Base-by-base conservation (phyloP, 108 stramenopile genomes). In the Schizochytrium sp. region DNA sequence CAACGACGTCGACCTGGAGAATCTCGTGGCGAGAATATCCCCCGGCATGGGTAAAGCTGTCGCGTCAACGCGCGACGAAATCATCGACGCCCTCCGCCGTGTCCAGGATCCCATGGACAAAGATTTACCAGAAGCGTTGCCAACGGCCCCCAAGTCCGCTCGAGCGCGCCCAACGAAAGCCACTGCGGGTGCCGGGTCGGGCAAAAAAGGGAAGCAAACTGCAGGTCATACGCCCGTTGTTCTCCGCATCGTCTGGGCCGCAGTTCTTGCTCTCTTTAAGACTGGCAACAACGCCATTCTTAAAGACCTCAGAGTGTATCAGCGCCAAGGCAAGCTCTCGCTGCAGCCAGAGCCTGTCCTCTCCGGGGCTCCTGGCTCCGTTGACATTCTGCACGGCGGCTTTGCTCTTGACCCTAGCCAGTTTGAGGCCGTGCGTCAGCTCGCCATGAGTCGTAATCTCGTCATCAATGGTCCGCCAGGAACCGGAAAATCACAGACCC, bases 391-490 rank as follows among this genome's bases (percentile, higher is more conserved):
- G 5, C 51, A 83, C 51, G 45, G 48, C 45, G 76, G 76, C 76
- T 83, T 83, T n/a, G 48, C 76, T 19, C 76, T 83, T 14, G 76
- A 83, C 76, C 76, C 76, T 14, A 83, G 76, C 76, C 76, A 83
- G 76, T 83, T 83, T 34, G 76, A 83, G 76, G 76, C 76, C 76
- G 28, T 83, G n/a, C 76, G 51, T 6, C 48, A 47, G 76, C 76
- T 83, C 23, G 45, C 76, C 51, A 28, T 25, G 51, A 83, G 28
- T 16, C 45, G 51, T 12, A 83, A 83, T 83, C 51, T 83, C n/a
- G 76, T 83, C 45, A 83, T 83, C 28, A 53, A 53, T 12, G 76
- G 76, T 34, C 76, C 76, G 45, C 76, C 76, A 8, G 76, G 76
- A 12, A 83, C 76, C 10, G 76, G 76, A 1, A 83, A 83, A 45